Evolutionary conservation across 768 basidiomycete genomes (phyloP), one percentile per base, ranked within the genome.

Genomic region (Hericium coralloides): DNA sequence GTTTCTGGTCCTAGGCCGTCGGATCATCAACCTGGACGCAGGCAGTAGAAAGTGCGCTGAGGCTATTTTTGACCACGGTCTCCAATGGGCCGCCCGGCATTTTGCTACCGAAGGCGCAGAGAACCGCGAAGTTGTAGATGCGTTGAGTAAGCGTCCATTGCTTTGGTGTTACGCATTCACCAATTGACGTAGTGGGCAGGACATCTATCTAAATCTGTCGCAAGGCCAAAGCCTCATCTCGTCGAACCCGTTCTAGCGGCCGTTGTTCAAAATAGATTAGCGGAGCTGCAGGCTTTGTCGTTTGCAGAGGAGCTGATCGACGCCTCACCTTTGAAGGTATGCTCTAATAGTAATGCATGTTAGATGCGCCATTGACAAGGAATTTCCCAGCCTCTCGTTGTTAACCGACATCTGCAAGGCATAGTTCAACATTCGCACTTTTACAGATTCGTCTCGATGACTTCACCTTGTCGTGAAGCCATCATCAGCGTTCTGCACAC

Each of bases 331-430:
- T 69, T 94, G 59, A 94, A 92, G 79, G 93, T 86, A 60, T 60
- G 74, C 62, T 23, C 4, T 15, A 43, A 47, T 22, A 14, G 31
- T 17, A 51, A 3, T 38, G 17, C 15, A n/a, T 12, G 18, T 55
- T 7, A 49, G n/a, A 20, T 55, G 6, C 15, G 2, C 2, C 43
- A 45, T 45, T 45, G 43, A 45, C 43, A 31, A 31, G 2, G 15
- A 18, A 54, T 58, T 0, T n/a, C 60, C 22, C 51, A 75, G 89
- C 89, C 89, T 1, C 74, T 80, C 12, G 70, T 81, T n/a, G 79
- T 87, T 51, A 92, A 92, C 64, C 82, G 85, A 41, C 76, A 82
- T 49, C 67, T 95, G 2, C 92, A 95, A 73, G 80, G 77, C 20
- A 76, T 92, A 57, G 68, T 94, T 20, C 86, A 89, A 60, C 83